Base-by-base conservation (phyloP, 805 yeast genomes). In the Pachysolen tannophilus region DNA sequence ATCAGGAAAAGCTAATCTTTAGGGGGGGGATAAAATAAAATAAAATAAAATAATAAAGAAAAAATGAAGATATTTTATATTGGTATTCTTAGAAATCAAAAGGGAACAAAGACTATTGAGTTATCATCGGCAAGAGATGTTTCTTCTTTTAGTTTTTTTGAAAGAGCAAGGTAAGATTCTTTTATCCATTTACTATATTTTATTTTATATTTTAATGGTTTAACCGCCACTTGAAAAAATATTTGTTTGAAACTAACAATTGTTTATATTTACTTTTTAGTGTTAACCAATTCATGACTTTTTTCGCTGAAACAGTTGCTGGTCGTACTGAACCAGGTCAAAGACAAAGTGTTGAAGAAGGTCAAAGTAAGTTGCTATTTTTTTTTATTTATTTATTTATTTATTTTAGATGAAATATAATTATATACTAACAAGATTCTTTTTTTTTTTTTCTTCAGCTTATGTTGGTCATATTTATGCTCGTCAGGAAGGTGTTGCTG, bases 301-400 rank as follows among this genome's bases (percentile, higher is more conserved):
- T 92, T 58, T 88, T 92, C 61, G 73, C 94, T 18, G 84, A 78
- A 50, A 92, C 98, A 3, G 90, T 90, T 18, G 78, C 94, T 11
- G 80, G 78, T 43, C 78, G 98, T 61, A 92, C 98, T 2, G 61
- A 68, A 27, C 68, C 90, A 1, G 95, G 96, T 32, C 90, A 86
- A 61, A 78, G 97, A 62, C 98, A 92, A 59, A 74, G 86, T 55
- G 83, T 92, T 35, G 96, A 92, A 56, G 97, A 92, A 58, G 88
- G 87, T 37, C 36, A 33, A 29, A 69, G 67, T 17, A 69, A 33
- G 39, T 41, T 9, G n/a, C n/a, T n/a, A n/a, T n/a, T n/a, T n/a
- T n/a, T n/a, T 14, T 6, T 3, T 21, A 10, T 28, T 18, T n/a
- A 8, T 11, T 18, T 8, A 8, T 11, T 27, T 20, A 33, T 15